These are phyloP conservation scores for Alternaria sp. DNA, from an alignment of 2,329 filamentous ascomycete genomes.

Conservation along the genomic window DNA sequence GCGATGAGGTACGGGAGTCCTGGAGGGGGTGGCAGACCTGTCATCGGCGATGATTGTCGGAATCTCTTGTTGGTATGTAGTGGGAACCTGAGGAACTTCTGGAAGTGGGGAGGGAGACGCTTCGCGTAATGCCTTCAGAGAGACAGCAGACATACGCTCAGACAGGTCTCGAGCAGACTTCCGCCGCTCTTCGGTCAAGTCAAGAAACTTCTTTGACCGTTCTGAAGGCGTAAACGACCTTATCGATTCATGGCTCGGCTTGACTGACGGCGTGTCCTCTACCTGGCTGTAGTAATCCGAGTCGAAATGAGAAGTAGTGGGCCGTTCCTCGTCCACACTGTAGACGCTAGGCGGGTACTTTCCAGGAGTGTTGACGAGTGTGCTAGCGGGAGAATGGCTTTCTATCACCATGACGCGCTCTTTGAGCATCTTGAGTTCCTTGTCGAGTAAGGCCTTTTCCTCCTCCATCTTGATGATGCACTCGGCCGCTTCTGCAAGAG, in stretches of 20 bases:
- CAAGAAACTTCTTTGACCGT: slow-evolving; percentile 42
- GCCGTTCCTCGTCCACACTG: slow-evolving; percentile 46
- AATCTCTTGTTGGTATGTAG: slow-evolving; percentile 18
- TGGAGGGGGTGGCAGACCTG: slow-evolving; percentile 9
- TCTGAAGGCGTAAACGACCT: slow-evolving; percentile 29
- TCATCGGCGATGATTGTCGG: slow-evolving; percentile 16
- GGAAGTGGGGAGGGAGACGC: slow-evolving; percentile 21
- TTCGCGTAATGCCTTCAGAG: slow-evolving; percentile 30
- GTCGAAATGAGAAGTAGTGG: slow-evolving; percentile 48
- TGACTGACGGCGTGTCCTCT: slow-evolving; percentile 36
- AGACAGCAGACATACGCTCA: slow-evolving; percentile 43
- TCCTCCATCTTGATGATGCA: slow-evolving; percentile 40
- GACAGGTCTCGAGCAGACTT: slow-evolving; percentile 40
- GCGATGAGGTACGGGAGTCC: slow-evolving; percentile 18
- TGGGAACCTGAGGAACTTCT: slow-evolving; percentile 33
- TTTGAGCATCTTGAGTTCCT: slow-evolving; percentile 36
- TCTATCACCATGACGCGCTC: slow-evolving; percentile 27
- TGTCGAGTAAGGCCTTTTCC: slow-evolving; percentile 35
- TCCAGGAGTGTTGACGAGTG: slow-evolving; percentile 24
- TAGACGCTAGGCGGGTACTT: slow-evolving; percentile 35
- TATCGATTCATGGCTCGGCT: slow-evolving; percentile 31
- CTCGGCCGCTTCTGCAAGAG: slow-evolving; percentile 45
- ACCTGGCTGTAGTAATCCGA: slow-evolving; percentile 51
- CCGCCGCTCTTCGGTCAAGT: slow-evolving; percentile 35
- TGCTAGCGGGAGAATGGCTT: slow-evolving; percentile 14